A percentile compares a stretch with the other conserved stretches of the same genome.
Conservation (phyloP, 805 yeast species). For the Ogataea minuta region DNA sequence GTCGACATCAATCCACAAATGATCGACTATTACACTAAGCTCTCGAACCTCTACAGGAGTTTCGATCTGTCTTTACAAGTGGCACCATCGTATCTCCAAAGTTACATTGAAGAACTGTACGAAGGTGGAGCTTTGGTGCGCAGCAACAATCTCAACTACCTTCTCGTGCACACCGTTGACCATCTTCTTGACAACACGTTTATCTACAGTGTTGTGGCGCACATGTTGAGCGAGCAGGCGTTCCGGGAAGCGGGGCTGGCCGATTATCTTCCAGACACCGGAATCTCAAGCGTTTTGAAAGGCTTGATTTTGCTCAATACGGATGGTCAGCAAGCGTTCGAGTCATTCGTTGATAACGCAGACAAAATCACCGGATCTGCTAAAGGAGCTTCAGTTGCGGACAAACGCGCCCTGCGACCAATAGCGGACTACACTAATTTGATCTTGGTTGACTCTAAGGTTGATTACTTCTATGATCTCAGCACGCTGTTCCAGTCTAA, state of each 20-base stretch:
- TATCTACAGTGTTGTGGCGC: slow-evolving; percentile 23
- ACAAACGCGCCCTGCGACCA: slow-evolving; percentile 21
- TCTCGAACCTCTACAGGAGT: slow-evolving; percentile 16
- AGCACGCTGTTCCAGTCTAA: slow-evolving; percentile 37
- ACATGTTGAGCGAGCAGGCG: slow-evolving; percentile 15
- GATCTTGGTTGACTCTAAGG: slow-evolving; percentile 32
- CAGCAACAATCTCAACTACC: slow-evolving; percentile 24
- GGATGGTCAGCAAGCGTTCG: slow-evolving; percentile 27
- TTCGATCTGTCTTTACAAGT: slow-evolving; percentile 4
- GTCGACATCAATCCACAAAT: slow-evolving; percentile 33
- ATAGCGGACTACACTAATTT: slow-evolving; percentile 19
- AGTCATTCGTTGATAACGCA: slow-evolving; percentile 30
- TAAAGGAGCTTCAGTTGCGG: slow-evolving; percentile 15
- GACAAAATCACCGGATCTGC: slow-evolving; percentile 29
- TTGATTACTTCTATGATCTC: slow-evolving; percentile 39
- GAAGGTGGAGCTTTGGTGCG: slow-evolving; percentile 28
- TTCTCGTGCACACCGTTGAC: slow-evolving; percentile 18
- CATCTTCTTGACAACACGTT: slow-evolving; percentile 22
- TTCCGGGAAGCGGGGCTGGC: slow-evolving; percentile 16
- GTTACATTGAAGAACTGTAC: slow-evolving; percentile 16
- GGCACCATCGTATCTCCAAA: not conserved
- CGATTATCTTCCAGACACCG: slow-evolving; percentile 24
- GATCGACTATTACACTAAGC: slow-evolving; percentile 21
- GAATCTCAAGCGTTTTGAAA: slow-evolving; percentile 25
- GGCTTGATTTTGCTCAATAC: slow-evolving; percentile 31